These are phyloP conservation scores for Geotrichum ghanense DNA, from an alignment of 805 yeast species.

Conservation along the genomic window DNA sequence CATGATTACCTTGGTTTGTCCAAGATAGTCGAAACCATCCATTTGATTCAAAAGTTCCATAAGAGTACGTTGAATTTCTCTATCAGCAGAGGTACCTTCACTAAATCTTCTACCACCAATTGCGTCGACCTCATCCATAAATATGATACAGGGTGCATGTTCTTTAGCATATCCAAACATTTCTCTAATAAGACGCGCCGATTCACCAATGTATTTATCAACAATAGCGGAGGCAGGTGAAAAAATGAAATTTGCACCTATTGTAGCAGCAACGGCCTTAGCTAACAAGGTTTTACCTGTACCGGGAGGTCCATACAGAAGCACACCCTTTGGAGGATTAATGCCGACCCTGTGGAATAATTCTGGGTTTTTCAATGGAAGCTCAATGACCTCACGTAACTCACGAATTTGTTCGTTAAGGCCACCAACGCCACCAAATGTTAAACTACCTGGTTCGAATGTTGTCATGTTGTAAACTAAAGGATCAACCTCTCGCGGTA, in stretches of 20 bases:
- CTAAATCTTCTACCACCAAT: constrained; percentile 97
- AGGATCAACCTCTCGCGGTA: constrained; percentile 98
- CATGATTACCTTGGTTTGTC: constrained; percentile 96
- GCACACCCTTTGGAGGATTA: constrained; percentile 97
- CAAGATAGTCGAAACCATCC: constrained; percentile 97
- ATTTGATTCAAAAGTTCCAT: constrained; percentile 95
- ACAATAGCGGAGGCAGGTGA: constrained; percentile 98
- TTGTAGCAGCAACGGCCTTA: constrained; percentile 96
- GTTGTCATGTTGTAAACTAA: constrained; percentile 96
- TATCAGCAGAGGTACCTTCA: constrained; percentile 97
- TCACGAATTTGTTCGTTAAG: constrained; percentile 91
- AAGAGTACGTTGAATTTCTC: constrained; percentile 95
- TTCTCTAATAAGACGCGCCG: constrained; percentile 91
- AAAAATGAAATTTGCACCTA: constrained; percentile 94
- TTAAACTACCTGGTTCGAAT: constrained; percentile 93
- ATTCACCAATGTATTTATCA: constrained; percentile 95
- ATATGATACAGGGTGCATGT: constrained; percentile 95
- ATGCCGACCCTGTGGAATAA: constrained; percentile 91
- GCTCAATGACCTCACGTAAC: constrained; percentile 91
- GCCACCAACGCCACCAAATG: constrained; percentile 94
- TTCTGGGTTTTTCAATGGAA: constrained; percentile 95
- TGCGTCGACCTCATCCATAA: constrained; percentile 98
- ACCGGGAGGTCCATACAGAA: constrained; percentile 97
- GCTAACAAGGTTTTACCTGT: constrained; percentile 95
- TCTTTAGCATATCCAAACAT: constrained; percentile 97